Base-by-base conservation (phyloP, 495 filamentous ascomycete genomes). In the Lepraria neglecta region DNA sequence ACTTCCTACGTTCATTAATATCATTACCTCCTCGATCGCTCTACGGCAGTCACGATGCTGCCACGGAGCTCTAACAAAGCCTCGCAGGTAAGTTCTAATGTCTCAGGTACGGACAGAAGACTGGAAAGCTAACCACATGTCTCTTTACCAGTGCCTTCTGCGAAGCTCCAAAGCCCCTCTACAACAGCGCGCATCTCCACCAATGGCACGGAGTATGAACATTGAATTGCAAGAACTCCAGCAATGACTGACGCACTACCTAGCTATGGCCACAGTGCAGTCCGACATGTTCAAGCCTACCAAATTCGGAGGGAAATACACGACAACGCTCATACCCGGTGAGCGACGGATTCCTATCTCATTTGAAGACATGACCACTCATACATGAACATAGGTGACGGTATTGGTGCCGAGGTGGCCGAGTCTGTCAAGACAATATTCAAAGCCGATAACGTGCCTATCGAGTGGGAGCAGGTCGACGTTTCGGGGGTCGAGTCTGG, bases 251-350 rank as follows among this genome's bases (percentile, higher is more conserved):
- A 56, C 12, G 2, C 50, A 15, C 17, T 40, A 33, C n/a, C 17
- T 17, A 80, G 78, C 78, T 52, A 78, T 87, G 68, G 91, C 91
- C 64, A 92, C 86, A 45, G 78, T 95, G 60, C 84, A 89, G 75
- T 83, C 85, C 66, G 91, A 96, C 71, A 89, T 95, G 72, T 95
- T 96, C 84, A 94, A 95, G 82, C 94, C 94, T 59, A 96, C 94
- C 70, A 98, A 97, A 78, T 97, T 92, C 77, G 94, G 94, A 68
- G 91, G 94, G 74, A 98, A 97, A 80, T 97, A 97, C 83, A 97
- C 95, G 19, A 92, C 96, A 67, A 97, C 95, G 57, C 82, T 98
- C 64, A 97, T 98, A 74, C 94, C 94, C 68, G 92, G 86, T 88
- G 81, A 66, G 76, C 48, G 27, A 33, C 28, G 53, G 15, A 38